Evolutionary conservation across 352 stramenopile species (phyloP), one percentile per base, ranked within the genome.

Genomic region (Pythium insidiosum): DNA sequence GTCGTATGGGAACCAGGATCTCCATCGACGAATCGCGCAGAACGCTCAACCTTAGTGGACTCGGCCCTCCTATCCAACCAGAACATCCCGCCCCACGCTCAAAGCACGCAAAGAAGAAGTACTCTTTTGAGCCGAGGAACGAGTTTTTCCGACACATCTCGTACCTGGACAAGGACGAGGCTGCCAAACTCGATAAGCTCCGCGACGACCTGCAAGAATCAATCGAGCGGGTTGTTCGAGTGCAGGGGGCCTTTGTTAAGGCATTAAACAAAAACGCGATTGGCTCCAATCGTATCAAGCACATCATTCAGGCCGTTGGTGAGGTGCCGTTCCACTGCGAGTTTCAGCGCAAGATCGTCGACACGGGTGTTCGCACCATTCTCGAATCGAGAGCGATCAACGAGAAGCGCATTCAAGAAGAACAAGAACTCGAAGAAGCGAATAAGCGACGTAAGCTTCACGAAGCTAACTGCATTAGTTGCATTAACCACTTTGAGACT

Each of bases 201-300:
- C 35, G 45, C 13, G 45, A 52, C 45, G 31, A 50, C 23, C 43
- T 50, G 4, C 43, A 50, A 36, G 31, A 34, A 41, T 21, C 33
- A 6, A 39, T 48, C 19, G 28, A 48, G 20, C 41, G 30, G 2
- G 34, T 50, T 22, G 24, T 42, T 18, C 31, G 34, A 3, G 43
- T 50, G 2, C 31, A 42, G 10, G 31, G 34, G 5, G 43, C 43
- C 7, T 43, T 50, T 18, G 25, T 36, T 4, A 41, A 36, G 15
- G n/a, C 21, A 18, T 21, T 50, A 2, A 43, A 20, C 15, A n/a
- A 35, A 21, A 1, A 26, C 33, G 21, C 7, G 2, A 11, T 19
- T 5, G 19, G 12, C 10, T 50, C 43, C 18, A 25, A 40, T 15
- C 43, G 43, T 16, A 16, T 42, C 1, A 41, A 42, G 30, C 30